Evolutionary conservation across 2,329 filamentous ascomycete species (phyloP).

Genomic region (Cadophora luteo-olivacea): DNA sequence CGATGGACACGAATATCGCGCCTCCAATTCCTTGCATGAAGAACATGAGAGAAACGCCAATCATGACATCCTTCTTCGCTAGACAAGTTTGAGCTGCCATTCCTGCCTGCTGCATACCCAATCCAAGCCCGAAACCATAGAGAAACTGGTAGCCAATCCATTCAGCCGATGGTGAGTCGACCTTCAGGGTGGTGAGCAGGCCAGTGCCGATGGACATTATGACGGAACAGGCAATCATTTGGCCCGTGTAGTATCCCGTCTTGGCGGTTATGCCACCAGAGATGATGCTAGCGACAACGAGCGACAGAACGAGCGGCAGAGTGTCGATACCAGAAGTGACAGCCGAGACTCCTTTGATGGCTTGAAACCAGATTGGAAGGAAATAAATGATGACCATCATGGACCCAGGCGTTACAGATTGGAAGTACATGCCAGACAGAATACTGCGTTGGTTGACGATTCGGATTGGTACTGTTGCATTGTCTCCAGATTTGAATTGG

Average conservation of each 20-base stretch:
- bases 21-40: slow-evolving; percentile 48
- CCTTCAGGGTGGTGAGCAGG: slow-evolving; percentile 48
- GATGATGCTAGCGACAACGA: slow-evolving; percentile 44
- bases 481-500: slow-evolving; percentile 47
- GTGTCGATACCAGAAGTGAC: slow-evolving; percentile 48
- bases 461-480: slow-evolving; percentile 49
- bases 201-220: slow-evolving; percentile 49
- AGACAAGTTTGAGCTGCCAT: slow-evolving; percentile 42
- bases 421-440: slow-evolving; percentile 42
- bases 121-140: slow-evolving; percentile 41
- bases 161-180: slow-evolving; percentile 42
- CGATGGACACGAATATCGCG: slow-evolving; percentile 46
- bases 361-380: slow-evolving; percentile 56
- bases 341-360: slow-evolving; percentile 49
- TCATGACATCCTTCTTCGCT: slow-evolving; percentile 39
- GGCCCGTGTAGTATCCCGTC: slow-evolving; percentile 41
- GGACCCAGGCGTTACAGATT: slow-evolving; percentile 41
- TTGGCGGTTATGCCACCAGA: slow-evolving; percentile 42
- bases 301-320: slow-evolving; percentile 45
- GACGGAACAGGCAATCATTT: slow-evolving; percentile 37
- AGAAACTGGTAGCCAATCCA: slow-evolving; percentile 47
- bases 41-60: slow-evolving; percentile 45
- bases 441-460: slow-evolving; percentile 49
- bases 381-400: slow-evolving; percentile 55
- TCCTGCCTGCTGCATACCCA: slow-evolving; percentile 42